phyloP scores from a whole-genome alignment of 106 monocot genomes.

The Dendrobium nobile region DNA sequence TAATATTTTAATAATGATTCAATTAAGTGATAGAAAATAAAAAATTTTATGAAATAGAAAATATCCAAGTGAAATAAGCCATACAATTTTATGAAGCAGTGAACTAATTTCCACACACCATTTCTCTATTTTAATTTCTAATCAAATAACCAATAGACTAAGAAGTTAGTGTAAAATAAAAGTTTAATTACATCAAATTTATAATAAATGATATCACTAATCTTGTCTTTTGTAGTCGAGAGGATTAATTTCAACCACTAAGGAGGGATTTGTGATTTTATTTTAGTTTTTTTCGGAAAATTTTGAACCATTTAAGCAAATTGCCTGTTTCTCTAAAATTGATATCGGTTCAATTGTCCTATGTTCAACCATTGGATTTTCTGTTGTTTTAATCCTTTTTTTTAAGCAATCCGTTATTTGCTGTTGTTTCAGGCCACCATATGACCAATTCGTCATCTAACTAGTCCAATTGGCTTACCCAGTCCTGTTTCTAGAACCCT shows the following conservation, averaged over 20 bases:
- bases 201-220: too few species aligned
- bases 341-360: neutral
- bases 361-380: neutral
- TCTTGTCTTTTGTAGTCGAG: neutral
- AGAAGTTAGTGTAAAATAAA: neutral
- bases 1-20: neutral
- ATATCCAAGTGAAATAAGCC: neutral
- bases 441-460: neutral
- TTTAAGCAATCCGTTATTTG: neutral
- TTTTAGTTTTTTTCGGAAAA: neutral
- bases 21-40: neutral
- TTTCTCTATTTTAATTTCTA: neutral
- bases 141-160: neutral
- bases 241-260: neutral
- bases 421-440: neutral
- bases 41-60: neutral
- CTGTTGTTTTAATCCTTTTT: neutral
- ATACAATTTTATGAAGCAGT: neutral
- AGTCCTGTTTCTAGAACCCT: neutral
- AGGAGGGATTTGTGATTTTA: neutral
- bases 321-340: neutral
- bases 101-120: neutral
- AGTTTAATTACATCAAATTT: neutral
- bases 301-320: neutral
- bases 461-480: neutral